phyloP scores from a whole-genome alignment of 2,329 filamentous ascomycete species.

The Talaromyces sp. region DNA sequence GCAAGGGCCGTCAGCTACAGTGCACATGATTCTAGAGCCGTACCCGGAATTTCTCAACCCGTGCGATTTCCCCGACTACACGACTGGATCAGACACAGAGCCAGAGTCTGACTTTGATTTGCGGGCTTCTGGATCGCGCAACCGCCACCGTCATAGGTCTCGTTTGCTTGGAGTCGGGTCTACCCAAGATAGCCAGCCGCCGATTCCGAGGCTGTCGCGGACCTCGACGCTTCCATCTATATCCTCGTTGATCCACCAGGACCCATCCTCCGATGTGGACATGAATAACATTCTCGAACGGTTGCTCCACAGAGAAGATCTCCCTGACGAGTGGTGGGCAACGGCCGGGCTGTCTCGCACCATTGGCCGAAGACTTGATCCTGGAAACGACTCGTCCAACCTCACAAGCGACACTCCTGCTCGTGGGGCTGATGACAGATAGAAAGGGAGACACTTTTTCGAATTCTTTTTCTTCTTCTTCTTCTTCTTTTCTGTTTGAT shows the following conservation, averaged over 20 bases:
- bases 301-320: slow-evolving; percentile 65
- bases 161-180: slow-evolving; percentile 21
- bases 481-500: neutral
- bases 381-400: slow-evolving; percentile 18
- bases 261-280: slow-evolving; percentile 34
- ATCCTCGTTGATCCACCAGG: slow-evolving; percentile 26
- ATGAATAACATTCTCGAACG: slow-evolving; percentile 69
- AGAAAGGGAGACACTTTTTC: neutral
- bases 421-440: slow-evolving; percentile 4
- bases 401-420: slow-evolving; percentile 1
- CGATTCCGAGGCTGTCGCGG: slow-evolving; percentile 11
- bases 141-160: neutral
- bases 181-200: slow-evolving; percentile 29
- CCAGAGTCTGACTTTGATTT: slow-evolving; percentile 15
- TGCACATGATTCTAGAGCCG: slow-evolving; percentile 27
- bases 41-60: slow-evolving; percentile 32
- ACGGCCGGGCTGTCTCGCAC: slow-evolving; percentile 62
- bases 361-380: slow-evolving; percentile 25
- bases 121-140: slow-evolving; percentile 10
- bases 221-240: slow-evolving; percentile 22
- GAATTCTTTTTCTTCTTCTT: neutral
- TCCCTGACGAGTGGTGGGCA: slow-evolving; percentile 80
- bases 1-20: slow-evolving; percentile 9
- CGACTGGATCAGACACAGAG: slow-evolving; percentile 30
- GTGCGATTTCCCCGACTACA: slow-evolving; percentile 32